phyloP scores from a whole-genome alignment of 805 yeast species.

The Kodamaea sagamina region DNA sequence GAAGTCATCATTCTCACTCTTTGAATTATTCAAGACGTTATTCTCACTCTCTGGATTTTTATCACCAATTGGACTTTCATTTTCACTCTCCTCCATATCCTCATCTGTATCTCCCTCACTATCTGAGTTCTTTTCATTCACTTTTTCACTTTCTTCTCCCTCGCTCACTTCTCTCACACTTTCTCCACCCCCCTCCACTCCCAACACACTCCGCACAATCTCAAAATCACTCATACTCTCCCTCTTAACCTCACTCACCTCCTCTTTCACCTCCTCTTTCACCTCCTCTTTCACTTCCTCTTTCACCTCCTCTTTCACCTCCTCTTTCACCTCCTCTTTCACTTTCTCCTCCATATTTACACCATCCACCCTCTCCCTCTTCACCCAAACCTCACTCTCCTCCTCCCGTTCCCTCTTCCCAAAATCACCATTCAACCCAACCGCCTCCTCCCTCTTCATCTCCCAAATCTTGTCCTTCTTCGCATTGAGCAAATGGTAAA shows the following conservation, averaged over 20 bases:
- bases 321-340: constrained; percentile 6
- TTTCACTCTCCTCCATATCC: background rate
- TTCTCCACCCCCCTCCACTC: background rate
- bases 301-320: constrained; percentile 5
- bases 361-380: constrained; percentile 2
- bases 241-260: background rate
- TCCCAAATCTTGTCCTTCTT: constrained; percentile 35
- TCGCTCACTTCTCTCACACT: constrained; percentile 5
- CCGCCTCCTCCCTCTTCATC: constrained; percentile 18
- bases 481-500: constrained; percentile 28
- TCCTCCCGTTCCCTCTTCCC: constrained; percentile 10
- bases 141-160: constrained; percentile 9
- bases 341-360: background rate
- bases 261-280: background rate
- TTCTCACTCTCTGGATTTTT: background rate
- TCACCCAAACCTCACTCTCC: constrained; percentile 1
- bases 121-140: constrained; percentile 12
- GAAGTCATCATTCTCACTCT: background rate
- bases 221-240: background rate
- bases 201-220: background rate
- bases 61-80: constrained; percentile 1
- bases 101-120: constrained; percentile 4
- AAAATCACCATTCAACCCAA: constrained; percentile 15
- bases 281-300: background rate
- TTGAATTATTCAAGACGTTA: background rate